These are phyloP conservation scores for Ogataea hybrid DNA, from an alignment of 1,139 yeast species.

Conservation along the genomic window DNA sequence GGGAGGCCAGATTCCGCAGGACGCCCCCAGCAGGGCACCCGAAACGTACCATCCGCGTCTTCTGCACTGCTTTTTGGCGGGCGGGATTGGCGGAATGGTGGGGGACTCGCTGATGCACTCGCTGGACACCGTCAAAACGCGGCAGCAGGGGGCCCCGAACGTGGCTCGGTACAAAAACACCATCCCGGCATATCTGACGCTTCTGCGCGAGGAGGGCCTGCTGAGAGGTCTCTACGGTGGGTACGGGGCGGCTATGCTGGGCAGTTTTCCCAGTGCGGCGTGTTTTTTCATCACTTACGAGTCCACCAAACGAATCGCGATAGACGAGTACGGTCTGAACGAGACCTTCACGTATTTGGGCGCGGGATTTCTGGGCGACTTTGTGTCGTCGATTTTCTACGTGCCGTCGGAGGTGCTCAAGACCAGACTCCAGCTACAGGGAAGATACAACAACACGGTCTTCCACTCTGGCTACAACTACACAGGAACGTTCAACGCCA, in stretches of 20 bases:
- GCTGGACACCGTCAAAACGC: conserved; percentile 90
- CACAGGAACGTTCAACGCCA: conserved; percentile 66
- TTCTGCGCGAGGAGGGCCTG: conserved; percentile 79
- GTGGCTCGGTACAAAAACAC: conserved; percentile 63
- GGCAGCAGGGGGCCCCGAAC: conserved; percentile 90
- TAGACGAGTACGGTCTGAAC: conserved; percentile 61
- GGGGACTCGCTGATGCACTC: conserved; percentile 97
- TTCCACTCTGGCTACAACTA: conserved; percentile 88
- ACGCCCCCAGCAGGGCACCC: conserved; percentile 1
- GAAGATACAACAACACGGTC: conserved; percentile 74
- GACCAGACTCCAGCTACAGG: conserved; percentile 90
- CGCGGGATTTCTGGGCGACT: conserved; percentile 90
- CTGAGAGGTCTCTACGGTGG: conserved; percentile 88
- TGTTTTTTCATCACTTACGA: conserved; percentile 92
- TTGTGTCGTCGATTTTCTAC: conserved; percentile 85
- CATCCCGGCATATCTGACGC: conserved; percentile 72
- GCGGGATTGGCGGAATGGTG: conserved; percentile 91
- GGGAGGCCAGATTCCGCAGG: neutral
- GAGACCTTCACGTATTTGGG: conserved; percentile 78
- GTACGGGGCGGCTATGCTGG: conserved; percentile 85
- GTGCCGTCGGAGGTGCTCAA: conserved; percentile 98
- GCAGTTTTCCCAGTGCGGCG: conserved; percentile 91
- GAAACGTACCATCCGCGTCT: conserved; percentile 35
- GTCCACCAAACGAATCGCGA: conserved; percentile 66
- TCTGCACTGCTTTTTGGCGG: conserved; percentile 74